Base-by-base conservation (phyloP, 306 rosid genomes). In the Trifolium fragiferum region DNA sequence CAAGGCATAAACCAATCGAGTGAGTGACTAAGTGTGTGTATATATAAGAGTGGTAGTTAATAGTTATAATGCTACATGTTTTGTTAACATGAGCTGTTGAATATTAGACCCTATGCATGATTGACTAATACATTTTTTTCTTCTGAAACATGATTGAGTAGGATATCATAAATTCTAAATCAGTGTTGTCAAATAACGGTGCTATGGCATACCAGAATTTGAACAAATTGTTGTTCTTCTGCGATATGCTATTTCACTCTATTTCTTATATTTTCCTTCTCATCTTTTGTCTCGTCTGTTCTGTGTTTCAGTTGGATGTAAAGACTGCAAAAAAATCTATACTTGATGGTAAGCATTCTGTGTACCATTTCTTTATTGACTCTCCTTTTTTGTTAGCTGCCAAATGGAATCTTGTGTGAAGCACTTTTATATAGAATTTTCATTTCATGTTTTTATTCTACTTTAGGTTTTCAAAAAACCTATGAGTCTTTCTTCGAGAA, bases 261-360 rank as follows among this genome's bases (percentile, higher is more conserved):
- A 11, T 38, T 61, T 75, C 21, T 35, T 71, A 60, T 54, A 59
- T 78, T 72, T 66, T 73, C 37, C 63, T 76, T 68, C 40, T 74
- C 16, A 74, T 77, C 6, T 68, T 35, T 23, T 30, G 37, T 50
- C 19, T 80, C 12, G 4, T 12, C 49, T 60, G 35, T 77, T 46
- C 2, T 62, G 68, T 74, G 43, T 86, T 80, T 72, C 97, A 93
- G 98, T 80, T 89, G 85, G 91, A 93, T 81, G 84, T 85, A 73
- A 93, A 89, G 86, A 84, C 84, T 14, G 87, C 98, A 49, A 93
- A 84, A 84, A 84, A 84, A 82, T 93, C 98, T 46, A 90, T 93
- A 72, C 86, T 90, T 21, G 96, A 89, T 72, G 97, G 98, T 93
- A 82, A 75, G 79, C 15, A 70, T 73, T 66, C 2, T 8, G 66